Base-by-base conservation (phyloP, 1,284 basidiomycete genomes). In the Malassezia slooffiae region DNA sequence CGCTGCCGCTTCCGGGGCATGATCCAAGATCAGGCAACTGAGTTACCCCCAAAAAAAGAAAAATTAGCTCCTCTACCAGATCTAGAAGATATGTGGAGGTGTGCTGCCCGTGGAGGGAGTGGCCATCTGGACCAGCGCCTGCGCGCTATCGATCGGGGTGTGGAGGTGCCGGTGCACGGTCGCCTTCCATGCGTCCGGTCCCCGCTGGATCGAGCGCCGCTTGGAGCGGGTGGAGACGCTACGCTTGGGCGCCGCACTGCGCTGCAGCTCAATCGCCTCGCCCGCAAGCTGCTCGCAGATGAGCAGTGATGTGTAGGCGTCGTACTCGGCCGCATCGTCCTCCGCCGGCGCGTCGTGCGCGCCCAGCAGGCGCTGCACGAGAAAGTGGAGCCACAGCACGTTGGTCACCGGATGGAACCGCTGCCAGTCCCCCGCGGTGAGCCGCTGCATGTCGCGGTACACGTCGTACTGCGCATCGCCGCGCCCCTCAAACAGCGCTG, bases 401-500 rank as follows among this genome's bases (percentile, higher is more conserved):
- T 95, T 95, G 5, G 87, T 90, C 9, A 82, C 68, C 0, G 88
- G 85, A 38, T 78, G 75, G 65, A 79, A 89, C 1, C 69, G 73
- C 43, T 77, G 75, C 90, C 90, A 95, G 16, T 74, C 67, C 33
- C 73, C 72, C 3, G 75, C 70, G 32, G 77, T 79, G 45, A 79
- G 72, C 19, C 71, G 70, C 28, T 75, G 76, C 85, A 95, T 95
- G 70, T 82, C 77, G 29, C 91, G 79, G 67, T 97, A 97, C 1
- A 95, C 75, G 58, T 95, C 88, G 71, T 90, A 96, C 68, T 97
- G 91, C 57, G 84, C 81, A 64, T 91, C 86, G 5, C 89, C 86
- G 77, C 66, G 72, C 81, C 81, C 71, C 30, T 67, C 50, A 33
- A 72, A 72, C n/a, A 72, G 41, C 12, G 52, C 41, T 7, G 65